Base-by-base conservation (phyloP, 2,329 filamentous ascomycete genomes). In the Gliomastix tumulicola region DNA sequence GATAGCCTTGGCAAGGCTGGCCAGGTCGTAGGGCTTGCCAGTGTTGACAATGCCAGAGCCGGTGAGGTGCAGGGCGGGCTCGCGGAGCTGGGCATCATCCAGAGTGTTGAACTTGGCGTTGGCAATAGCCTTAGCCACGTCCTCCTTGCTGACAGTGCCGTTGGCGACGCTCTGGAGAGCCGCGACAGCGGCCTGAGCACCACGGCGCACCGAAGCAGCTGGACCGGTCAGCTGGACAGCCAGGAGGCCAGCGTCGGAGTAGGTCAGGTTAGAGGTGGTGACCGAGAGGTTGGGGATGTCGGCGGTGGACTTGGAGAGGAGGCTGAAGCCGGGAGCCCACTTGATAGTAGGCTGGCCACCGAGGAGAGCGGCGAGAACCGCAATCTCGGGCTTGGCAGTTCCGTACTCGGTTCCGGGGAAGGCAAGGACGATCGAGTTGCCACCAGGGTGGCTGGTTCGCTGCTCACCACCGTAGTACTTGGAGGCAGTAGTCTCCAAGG, bases 401-500 rank as follows among this genome's bases (percentile, higher is more conserved):
- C 73, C 71, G 50, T 82, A 80, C 65, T 87, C 84, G 44, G 88
- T 88, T 42, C 90, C 89, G 40, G 88, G 85, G 83, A 98, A 97
- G 44, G 80, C 92, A 56, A 98, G 79, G 49, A 95, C 85, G 50
- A 95, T 61, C 30, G 88, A 76, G 68, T 94, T 96, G 49, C 86
- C 84, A 46, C 72, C 70, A 41, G 71, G 72, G 62, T 88, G 84
- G 45, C 84, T 73, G 49, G 85, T 84, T 51, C 92, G 87, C 71
- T 94, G 87, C 74, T 98, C 88, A 57, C 92, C 94, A 62, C 92
- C 92, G 56, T 79, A 85, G 79, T 97, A 98, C 66, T 89, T 92
- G 59, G 79, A 76, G 45, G 84, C 71, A 48, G 77, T 64, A 43
- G 69, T 67, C 57, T 78, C 74, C 45, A 84, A 65, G 33, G 53